A percentile compares a stretch with the other conserved stretches of the same genome.
phyloP scores from a whole-genome alignment of 2,329 filamentous ascomycete species.

The Talaromyces rugulosus region DNA sequence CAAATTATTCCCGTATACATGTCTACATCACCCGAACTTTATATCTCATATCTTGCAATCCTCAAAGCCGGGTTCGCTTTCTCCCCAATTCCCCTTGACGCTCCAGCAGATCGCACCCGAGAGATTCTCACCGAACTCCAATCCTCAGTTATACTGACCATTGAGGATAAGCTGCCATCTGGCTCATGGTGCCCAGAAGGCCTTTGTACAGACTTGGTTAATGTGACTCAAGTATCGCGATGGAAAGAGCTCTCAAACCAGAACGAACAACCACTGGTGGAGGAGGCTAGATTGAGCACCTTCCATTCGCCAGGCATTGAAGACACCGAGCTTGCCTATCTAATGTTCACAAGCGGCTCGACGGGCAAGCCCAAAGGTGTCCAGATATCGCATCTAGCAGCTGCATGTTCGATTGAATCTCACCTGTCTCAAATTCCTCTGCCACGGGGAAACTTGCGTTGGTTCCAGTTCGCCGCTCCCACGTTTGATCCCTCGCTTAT shows the following conservation, averaged over 20 bases:
- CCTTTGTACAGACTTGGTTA: conserved; percentile 8
- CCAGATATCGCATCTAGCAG: conserved; percentile 55
- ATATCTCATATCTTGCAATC: conserved; percentile 26
- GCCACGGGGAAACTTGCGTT: conserved; percentile 24
- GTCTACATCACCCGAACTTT: conserved; percentile 33
- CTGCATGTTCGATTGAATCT: conserved; percentile 27
- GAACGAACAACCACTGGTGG: neutral
- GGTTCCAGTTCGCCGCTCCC: conserved; percentile 53
- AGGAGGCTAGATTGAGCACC: neutral
- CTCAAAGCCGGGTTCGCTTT: conserved; percentile 5
- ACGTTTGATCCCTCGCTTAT: conserved; percentile 52
- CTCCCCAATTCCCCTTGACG: conserved; percentile 35
- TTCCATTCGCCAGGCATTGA: neutral
- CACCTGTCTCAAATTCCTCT: conserved; percentile 24
- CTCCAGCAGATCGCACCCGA: conserved; percentile 23
- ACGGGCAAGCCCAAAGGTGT: conserved; percentile 53
- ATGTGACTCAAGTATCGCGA: conserved; percentile 19
- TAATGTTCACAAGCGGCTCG: conserved; percentile 57
- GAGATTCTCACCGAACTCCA: conserved; percentile 11
- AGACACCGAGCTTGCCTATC: conserved; percentile 39
- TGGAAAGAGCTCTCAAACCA: conserved; percentile 13
- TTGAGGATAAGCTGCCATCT: conserved; percentile 15
- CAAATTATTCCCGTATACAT: conserved; percentile 26
- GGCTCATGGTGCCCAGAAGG: neutral
- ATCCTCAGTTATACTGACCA: conserved; percentile 12